Evolutionary conservation across 2,329 filamentous ascomycete genomes (phyloP).

Genomic region (Cercospora zeina): DNA sequence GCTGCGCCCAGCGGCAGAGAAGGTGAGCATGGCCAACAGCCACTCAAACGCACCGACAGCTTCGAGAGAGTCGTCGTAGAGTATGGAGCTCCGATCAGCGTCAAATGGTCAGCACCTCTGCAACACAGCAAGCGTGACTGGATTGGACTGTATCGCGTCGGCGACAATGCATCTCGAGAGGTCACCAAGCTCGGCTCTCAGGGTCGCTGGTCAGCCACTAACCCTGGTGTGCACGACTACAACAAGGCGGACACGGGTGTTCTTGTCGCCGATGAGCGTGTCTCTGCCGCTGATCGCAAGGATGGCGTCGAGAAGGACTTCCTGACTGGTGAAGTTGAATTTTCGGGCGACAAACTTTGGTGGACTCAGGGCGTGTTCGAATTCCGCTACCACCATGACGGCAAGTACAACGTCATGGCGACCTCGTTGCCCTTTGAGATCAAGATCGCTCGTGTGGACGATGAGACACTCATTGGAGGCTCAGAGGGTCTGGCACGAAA

Average conservation of each 20-base stretch:
- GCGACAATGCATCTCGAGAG: constrained; percentile 85
- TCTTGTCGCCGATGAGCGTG: constrained; percentile 64
- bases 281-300: constrained; percentile 48
- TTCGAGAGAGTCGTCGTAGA: constrained; percentile 77
- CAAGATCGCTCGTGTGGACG: constrained; percentile 76
- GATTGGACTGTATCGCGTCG: constrained; percentile 95
- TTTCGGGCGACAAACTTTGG: constrained; percentile 90
- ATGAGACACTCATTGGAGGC: constrained; percentile 53
- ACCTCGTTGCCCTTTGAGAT: constrained; percentile 94
- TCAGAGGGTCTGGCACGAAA: constrained; percentile 62
- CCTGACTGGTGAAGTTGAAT: constrained; percentile 78
- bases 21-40: constrained; percentile 66
- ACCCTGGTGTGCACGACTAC: constrained; percentile 72
- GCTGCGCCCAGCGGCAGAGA: constrained; percentile 68
- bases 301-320: constrained; percentile 58
- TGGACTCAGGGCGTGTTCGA: constrained; percentile 97
- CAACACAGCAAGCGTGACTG: constrained; percentile 91
- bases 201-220: constrained; percentile 85
- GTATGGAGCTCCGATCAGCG: constrained; percentile 85
- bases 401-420: constrained; percentile 88
- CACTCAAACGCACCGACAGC: constrained; percentile 60
- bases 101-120: constrained; percentile 84
- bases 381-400: constrained; percentile 93
- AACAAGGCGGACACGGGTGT: constrained; percentile 75
- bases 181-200: constrained; percentile 80